Conservation (phyloP, 768 basidiomycete genomes). For the Mycena galericulata region DNA sequence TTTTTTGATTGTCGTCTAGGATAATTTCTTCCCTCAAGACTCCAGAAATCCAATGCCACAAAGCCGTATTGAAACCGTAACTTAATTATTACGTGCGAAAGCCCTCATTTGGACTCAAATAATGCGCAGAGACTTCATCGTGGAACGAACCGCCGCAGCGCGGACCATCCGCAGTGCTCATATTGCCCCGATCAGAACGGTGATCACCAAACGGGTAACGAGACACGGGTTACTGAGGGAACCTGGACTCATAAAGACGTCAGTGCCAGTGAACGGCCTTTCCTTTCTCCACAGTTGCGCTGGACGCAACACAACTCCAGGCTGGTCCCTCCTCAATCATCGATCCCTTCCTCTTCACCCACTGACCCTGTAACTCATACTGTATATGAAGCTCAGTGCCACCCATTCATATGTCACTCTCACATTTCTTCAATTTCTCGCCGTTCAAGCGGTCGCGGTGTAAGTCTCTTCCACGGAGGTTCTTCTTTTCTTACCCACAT, state of each 20-base stretch:
- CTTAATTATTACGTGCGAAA: too few relatives aligned
- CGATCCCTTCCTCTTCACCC: neutral
- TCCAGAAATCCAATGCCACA: too few relatives aligned
- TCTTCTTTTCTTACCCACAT: neutral
- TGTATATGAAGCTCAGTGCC: neutral
- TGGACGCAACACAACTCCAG: neutral
- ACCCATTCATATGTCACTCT: neutral
- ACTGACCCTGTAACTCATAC: neutral
- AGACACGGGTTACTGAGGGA: neutral
- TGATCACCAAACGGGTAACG: too few relatives aligned
- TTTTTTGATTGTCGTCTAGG: too few relatives aligned
- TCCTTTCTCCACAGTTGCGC: neutral
- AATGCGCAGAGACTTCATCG: too few relatives aligned
- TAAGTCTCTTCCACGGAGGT: neutral
- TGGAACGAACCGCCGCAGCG: too few relatives aligned
- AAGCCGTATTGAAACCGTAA: too few relatives aligned
- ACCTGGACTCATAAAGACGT: neutral
- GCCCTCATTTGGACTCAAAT: too few relatives aligned
- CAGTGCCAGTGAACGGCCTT: too few relatives aligned
- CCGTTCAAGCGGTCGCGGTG: constrained; percentile 10
- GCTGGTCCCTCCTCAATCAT: neutral
- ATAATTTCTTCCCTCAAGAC: too few relatives aligned
- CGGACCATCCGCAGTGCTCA: too few relatives aligned
- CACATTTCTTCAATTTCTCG: neutral
- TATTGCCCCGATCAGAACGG: too few relatives aligned